Evolutionary conservation across 176 grass and related monocot species (phyloP), one percentile per base, ranked within the genome.

Genomic region (Zoysia japonica): DNA sequence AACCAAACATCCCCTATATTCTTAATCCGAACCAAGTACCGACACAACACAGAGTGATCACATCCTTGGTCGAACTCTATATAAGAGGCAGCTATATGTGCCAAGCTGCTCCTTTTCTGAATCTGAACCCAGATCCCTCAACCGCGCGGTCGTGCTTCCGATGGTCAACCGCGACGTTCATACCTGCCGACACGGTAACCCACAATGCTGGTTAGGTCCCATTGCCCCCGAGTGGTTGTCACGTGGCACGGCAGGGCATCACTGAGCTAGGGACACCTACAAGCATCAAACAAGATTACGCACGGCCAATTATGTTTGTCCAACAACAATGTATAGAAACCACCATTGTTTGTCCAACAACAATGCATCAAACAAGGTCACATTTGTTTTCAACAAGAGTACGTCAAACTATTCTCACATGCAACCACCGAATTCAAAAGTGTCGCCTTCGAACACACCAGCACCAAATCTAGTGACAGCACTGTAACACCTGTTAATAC

Each of bases 391-490:
- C 50, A 68, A 43, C 61, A 42, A 3, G 38, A 37, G 56, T 28
- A 12, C 67, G n/a, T 3, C 75, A 85, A 9, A 72, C 67, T 16
- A 2, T 61, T 17, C 6, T 46, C 63, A 68, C 12, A 67, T 49
- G 78, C 2, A 54, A 45, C 9, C 7, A 68, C 43, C 1, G 45
- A 35, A 20, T 28, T 28, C 28, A 28, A 28, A 28, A 28, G 28
- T 28, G 28, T 28, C 28, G 28, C 28, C 28, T 28, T 28, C 28
- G 2, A n/a, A 43, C 50, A 68, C 35, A 85, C 62, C 47, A 44
- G 19, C 42, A 61, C 67, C 43, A 74, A 9, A 68, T 55, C 84
- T 55, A 49, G 20, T 67, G 61, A 39, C 50, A 28, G 19, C 74
- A 71, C 13, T 41, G 63, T 8, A 65, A 49, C 60, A 66, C 45